phyloP scores from a whole-genome alignment of 257 asterid genomes.

The Ballota nigra region DNA sequence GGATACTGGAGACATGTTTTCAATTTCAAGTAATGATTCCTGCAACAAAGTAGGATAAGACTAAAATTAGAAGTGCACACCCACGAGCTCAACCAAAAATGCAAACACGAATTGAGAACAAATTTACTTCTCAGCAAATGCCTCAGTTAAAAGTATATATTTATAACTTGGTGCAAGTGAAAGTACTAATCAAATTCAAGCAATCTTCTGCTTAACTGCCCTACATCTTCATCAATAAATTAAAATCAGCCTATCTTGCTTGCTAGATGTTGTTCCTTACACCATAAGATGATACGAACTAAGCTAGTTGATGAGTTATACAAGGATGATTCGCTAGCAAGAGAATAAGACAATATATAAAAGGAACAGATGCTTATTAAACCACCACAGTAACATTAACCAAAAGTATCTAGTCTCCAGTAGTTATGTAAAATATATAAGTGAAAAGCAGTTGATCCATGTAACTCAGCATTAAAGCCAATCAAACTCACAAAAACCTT shows the following conservation, averaged over 20 bases:
- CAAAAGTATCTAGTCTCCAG: neutral
- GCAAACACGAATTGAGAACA: too few relatives aligned
- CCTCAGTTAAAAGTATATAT: too few relatives aligned
- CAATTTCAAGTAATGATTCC: slow-evolving; percentile 34
- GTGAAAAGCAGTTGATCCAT: neutral
- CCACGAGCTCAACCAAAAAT: neutral
- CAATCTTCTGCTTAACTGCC: neutral
- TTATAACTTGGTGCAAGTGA: neutral
- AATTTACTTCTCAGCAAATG: neutral
- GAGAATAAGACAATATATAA: too few relatives aligned
- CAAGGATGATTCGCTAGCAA: too few relatives aligned
- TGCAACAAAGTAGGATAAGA: slow-evolving; percentile 26
- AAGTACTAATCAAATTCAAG: neutral
- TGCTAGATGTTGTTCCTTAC: neutral
- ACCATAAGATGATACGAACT: too few relatives aligned
- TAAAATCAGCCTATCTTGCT: neutral
- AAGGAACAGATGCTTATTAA: neutral
- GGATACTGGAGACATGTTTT: slow-evolving; percentile 68
- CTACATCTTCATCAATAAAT: too few relatives aligned
- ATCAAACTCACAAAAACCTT: neutral
- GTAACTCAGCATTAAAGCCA: neutral
- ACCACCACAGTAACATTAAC: neutral
- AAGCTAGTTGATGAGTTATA: too few relatives aligned
- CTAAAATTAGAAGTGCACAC: slow-evolving; percentile 13
- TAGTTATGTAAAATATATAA: neutral